Evolutionary conservation across 179 eudicot species (phyloP).

Genomic region (Beta macrorhiza): DNA sequence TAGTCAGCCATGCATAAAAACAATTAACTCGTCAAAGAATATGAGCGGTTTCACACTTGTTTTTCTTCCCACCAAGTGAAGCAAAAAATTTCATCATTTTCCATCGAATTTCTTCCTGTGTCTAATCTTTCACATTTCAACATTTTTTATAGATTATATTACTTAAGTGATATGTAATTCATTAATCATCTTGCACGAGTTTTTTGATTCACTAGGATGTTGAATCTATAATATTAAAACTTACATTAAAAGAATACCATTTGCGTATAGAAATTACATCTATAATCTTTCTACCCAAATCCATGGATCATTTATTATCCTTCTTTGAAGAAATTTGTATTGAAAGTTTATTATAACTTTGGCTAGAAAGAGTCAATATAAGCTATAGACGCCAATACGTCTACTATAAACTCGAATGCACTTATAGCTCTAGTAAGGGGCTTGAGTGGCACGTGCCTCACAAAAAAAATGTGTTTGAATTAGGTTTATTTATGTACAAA

Average conservation of each 20-base stretch:
- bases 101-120: not conserved
- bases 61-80: constrained; percentile 2
- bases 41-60: not conserved
- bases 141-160: not conserved
- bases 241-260: not conserved
- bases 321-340: no score
- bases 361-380: not conserved
- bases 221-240: not conserved
- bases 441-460: no score
- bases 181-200: not conserved
- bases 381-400: not conserved
- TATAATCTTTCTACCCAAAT: no score
- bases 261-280: not conserved
- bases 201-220: not conserved
- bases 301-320: not conserved
- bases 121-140: not conserved
- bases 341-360: no score
- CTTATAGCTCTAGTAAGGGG: no score
- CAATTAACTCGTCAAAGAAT: constrained; percentile 1
- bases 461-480: no score
- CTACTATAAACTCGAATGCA: not conserved
- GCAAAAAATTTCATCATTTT: constrained; percentile 4
- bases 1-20: constrained; percentile 2
- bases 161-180: not conserved
- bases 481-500: no score